Conservation (phyloP, 2,329 filamentous ascomycete genomes). For the Aspergillus ustus region DNA sequence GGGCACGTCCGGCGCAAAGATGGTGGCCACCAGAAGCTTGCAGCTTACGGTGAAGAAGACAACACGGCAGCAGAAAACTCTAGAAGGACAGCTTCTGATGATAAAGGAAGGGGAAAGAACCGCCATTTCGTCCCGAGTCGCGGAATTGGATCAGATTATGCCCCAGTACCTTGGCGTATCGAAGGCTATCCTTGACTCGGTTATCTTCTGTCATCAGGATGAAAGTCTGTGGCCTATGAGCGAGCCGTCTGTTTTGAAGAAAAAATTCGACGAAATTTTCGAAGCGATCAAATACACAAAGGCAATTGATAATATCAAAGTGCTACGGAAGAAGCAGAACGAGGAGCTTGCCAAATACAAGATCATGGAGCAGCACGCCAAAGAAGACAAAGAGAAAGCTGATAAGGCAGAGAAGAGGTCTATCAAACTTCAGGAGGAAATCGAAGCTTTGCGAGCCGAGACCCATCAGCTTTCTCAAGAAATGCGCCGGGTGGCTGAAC, state of each 20-base stretch:
- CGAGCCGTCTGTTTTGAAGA: constrained; percentile 82
- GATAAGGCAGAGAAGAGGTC: constrained; percentile 71
- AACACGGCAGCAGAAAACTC: constrained; percentile 75
- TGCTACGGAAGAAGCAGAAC: constrained; percentile 80
- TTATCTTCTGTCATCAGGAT: constrained; percentile 99
- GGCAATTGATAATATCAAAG: constrained; percentile 92
- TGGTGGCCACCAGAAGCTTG: constrained; percentile 82
- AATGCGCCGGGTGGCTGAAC: constrained; percentile 49
- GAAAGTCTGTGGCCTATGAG: constrained; percentile 97
- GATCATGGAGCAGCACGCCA: constrained; percentile 75
- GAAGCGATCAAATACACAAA: constrained; percentile 97
- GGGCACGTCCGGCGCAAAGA: constrained; percentile 74
- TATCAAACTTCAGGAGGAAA: constrained; percentile 66
- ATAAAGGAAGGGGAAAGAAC: constrained; percentile 78
- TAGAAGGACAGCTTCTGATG: constrained; percentile 79
- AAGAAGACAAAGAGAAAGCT: constrained; percentile 82
- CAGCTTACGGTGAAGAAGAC: constrained; percentile 87
- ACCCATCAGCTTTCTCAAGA: constrained; percentile 62
- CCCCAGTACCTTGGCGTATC: constrained; percentile 88
- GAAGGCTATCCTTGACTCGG: constrained; percentile 84
- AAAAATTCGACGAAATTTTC: constrained; percentile 96
- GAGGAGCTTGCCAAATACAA: constrained; percentile 74
- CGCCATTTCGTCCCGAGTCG: constrained; percentile 77
- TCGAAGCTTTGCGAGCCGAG: constrained; percentile 61
- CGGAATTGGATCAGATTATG: constrained; percentile 81